Percentiles rank a stretch among this genome's conserved stretches.
phyloP scores from a whole-genome alignment of 768 basidiomycete genomes.

The Hericium erinaceus region DNA sequence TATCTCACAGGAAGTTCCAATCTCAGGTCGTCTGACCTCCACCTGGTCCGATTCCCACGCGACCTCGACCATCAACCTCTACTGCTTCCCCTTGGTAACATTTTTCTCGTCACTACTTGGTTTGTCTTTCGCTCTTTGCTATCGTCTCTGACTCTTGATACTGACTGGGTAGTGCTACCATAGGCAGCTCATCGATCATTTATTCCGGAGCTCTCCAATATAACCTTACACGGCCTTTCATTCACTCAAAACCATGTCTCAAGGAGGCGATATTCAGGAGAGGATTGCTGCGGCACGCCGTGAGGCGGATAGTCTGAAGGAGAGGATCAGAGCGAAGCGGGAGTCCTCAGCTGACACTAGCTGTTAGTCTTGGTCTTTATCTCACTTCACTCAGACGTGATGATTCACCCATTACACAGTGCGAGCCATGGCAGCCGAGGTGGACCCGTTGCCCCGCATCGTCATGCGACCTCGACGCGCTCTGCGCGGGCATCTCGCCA shows the following conservation, averaged over 20 bases:
- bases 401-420: constrained; percentile 41
- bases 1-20: background rate
- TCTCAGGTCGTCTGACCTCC: background rate
- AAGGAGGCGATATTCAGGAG: constrained; percentile 79
- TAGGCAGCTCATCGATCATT: background rate
- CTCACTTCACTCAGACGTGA: constrained; percentile 1
- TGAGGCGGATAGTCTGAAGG: constrained; percentile 95
- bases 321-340: constrained; percentile 94
- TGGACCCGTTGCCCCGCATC: constrained; percentile 91
- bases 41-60: background rate
- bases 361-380: constrained; percentile 40
- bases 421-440: constrained; percentile 96
- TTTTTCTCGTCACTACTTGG: background rate
- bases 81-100: background rate
- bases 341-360: constrained; percentile 98
- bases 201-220: background rate
- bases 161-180: background rate
- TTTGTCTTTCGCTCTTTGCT: background rate
- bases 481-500: constrained; percentile 94
- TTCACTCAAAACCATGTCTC: constrained; percentile 45
- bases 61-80: background rate
- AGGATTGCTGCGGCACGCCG: constrained; percentile 92
- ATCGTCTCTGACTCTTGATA: background rate
- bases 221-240: background rate
- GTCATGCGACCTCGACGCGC: constrained; percentile 94